Percentiles rank a stretch among this genome's conserved stretches.
These are phyloP conservation scores for Rhodotorula sp. DNA, from an alignment of 1,284 basidiomycete genomes.

Conservation along the genomic window DNA sequence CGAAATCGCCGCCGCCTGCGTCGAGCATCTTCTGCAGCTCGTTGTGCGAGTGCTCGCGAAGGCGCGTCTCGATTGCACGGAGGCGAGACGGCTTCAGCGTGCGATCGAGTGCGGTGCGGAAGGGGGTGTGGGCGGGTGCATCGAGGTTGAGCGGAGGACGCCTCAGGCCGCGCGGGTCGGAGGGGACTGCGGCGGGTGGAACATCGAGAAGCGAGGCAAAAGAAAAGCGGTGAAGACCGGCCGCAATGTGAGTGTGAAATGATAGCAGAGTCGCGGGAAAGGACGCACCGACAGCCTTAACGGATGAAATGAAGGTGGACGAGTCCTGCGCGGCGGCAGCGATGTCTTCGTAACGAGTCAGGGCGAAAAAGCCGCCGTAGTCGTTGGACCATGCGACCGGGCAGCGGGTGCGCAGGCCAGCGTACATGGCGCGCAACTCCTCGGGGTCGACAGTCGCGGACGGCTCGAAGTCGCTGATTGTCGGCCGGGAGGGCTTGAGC, in stretches of 20 bases:
- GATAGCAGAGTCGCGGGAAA: too few species aligned
- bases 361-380: constrained; percentile 14
- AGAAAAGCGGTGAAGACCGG: too few species aligned
- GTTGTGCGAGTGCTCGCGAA: constrained; percentile 6
- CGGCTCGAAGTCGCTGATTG: not conserved
- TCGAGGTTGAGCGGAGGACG: constrained; percentile 29
- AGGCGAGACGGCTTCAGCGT: constrained; percentile 27
- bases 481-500: not conserved
- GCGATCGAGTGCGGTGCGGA: constrained; percentile 21
- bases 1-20: constrained; percentile 15
- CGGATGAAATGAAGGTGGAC: constrained; percentile 13
- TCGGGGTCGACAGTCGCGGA: constrained; percentile 1
- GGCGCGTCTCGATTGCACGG: not conserved
- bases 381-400: constrained; percentile 14
- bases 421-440: not conserved
- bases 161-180: constrained; percentile 3
- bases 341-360: constrained; percentile 27
- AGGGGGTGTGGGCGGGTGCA: constrained; percentile 21
- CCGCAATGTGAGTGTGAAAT: too few species aligned
- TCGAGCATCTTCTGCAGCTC: constrained; percentile 9
- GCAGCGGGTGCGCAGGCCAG: constrained; percentile 9
- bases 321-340: constrained; percentile 14
- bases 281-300: constrained; percentile 15
- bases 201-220: too few species aligned
- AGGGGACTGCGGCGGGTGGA: not conserved